Evolutionary conservation across 345 rosid species (phyloP), one percentile per base, ranked within the genome.

Genomic region (Camelina laxa): DNA sequence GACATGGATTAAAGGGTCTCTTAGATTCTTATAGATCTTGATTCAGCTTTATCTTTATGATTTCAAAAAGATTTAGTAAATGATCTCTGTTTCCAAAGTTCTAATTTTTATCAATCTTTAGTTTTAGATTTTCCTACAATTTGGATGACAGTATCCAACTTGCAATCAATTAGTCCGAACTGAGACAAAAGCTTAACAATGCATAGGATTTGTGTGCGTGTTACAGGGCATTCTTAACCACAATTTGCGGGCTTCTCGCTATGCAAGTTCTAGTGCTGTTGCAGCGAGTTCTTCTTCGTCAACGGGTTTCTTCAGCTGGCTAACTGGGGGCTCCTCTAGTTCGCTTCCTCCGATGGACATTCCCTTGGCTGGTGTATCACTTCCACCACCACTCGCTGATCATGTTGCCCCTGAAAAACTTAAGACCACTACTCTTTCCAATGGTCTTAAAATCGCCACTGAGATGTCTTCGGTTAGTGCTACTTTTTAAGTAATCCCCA

Each of bases 351-450:
- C 89, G 11, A 75, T 92, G 60, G 80, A 80, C 66, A 80, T 77
- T 48, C 92, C 94, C 27, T 82, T 95, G 49, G 65, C 73, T 6
- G 97, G 87, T 66, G 88, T 92, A 69, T 49, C 83, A 36, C 80
- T 87, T 35, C 96, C 97, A 21, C 88, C 91, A 48, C 21, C 92
- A 19, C 79, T 92, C 20, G 81, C 92, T 12, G 97, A 95, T 81
- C 79, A 80, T 74, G 84, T 88, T 30, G 85, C 88, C 75, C 93
- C 94, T 1, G 81, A 80, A 56, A 83, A 81, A 64, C 81, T 86
- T 60, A 79, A 81, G 81, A 60, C 82, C 60, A 84, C 87, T n/a
- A 82, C 90, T 55, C 91, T 94, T 12, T 74, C 86, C 1, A 94
- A 88, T 72, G 97, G 96, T 69, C 76, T 83, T 6, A 84, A 68